Percentiles rank a stretch among this genome's conserved stretches.
Evolutionary conservation across 129 eudicot genomes (phyloP).

Genomic region (Helianthus tuberosus): DNA sequence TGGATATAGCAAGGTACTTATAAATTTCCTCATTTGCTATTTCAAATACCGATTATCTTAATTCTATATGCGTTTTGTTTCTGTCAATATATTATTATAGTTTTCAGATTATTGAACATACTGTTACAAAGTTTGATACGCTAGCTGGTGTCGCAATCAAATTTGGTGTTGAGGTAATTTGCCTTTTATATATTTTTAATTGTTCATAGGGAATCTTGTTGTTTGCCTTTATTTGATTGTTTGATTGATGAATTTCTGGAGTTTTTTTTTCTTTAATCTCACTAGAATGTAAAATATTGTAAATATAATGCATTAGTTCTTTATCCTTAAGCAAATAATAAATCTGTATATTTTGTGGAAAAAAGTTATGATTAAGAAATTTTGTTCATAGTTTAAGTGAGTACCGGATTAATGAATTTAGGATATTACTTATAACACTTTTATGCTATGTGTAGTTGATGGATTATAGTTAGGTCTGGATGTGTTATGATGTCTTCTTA

Average conservation of each 20-base stretch:
- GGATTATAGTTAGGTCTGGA: neutral
- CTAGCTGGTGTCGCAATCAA: conserved; percentile 94
- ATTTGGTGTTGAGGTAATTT: conserved; percentile 87
- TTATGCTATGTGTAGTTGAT: neutral
- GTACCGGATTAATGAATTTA: neutral
- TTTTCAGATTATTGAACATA: conserved; percentile 72
- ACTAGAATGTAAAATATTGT: no score
- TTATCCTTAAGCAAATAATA: neutral
- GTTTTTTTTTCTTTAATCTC: no score
- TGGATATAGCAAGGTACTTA: no score
- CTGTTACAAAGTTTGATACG: conserved; percentile 76
- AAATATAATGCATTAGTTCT: neutral
- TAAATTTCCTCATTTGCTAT: no score
- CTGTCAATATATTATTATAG: no score
- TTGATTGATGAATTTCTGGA: conserved; percentile 7
- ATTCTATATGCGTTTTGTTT: no score
- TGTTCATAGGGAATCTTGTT: neutral
- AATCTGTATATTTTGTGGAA: neutral
- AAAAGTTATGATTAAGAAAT: neutral
- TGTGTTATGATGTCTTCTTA: neutral
- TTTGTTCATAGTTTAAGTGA: neutral
- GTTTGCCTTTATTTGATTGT: neutral
- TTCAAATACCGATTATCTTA: no score
- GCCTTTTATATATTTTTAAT: no score
- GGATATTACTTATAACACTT: no score